phyloP scores from a whole-genome alignment of 179 eudicot genomes.

The Nepenthes alata region DNA sequence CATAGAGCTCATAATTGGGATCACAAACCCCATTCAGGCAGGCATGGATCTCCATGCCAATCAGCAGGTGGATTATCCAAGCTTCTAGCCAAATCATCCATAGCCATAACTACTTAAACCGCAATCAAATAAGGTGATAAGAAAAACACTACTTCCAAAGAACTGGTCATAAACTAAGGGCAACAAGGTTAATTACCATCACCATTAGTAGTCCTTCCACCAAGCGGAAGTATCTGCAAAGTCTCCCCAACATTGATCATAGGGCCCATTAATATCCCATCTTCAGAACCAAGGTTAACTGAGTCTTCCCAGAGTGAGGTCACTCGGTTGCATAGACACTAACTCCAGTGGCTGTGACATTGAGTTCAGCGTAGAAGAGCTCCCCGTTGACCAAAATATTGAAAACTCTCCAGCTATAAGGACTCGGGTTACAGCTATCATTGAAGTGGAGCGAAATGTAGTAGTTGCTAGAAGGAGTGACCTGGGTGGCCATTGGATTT shows the following conservation, averaged over 20 bases:
- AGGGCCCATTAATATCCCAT: slow-evolving; percentile 51
- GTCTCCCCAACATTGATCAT: slow-evolving; percentile 72
- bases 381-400: slow-evolving; percentile 43
- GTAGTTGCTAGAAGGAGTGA: slow-evolving; percentile 36
- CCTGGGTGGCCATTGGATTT: slow-evolving; percentile 54
- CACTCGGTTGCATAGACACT: slow-evolving; percentile 46
- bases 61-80: slow-evolving; percentile 47
- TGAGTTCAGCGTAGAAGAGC: slow-evolving; percentile 32
- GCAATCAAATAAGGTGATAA: neutral
- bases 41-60: slow-evolving; percentile 93
- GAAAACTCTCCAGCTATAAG: slow-evolving; percentile 79
- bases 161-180: neutral
- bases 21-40: slow-evolving; percentile 52
- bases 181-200: slow-evolving; percentile 40
- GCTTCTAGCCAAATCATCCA: slow-evolving; percentile 38
- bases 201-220: slow-evolving; percentile 35
- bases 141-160: neutral
- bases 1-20: slow-evolving; percentile 53
- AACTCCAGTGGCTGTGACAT: slow-evolving; percentile 54
- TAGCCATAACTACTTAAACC: slow-evolving; percentile 27
- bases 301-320: slow-evolving; percentile 52
- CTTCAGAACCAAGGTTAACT: slow-evolving; percentile 36
- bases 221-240: slow-evolving; percentile 41
- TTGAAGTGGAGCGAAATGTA: slow-evolving; percentile 75
- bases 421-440: slow-evolving; percentile 59